phyloP scores from a whole-genome alignment of 2,329 filamentous ascomycete species.

The Talaromyces sp. region DNA sequence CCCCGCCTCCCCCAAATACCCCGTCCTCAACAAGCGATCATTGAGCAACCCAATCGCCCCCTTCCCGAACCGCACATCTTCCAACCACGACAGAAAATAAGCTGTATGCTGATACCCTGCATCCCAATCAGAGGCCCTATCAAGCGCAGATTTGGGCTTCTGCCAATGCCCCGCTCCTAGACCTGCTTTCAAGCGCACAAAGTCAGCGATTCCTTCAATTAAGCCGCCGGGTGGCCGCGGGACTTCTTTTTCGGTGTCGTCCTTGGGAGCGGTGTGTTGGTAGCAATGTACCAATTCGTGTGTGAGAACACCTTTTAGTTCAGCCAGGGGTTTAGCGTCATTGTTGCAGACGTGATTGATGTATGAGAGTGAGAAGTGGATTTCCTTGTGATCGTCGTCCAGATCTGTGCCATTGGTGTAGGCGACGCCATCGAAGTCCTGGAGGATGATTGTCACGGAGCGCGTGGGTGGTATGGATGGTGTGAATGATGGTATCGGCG shows the following conservation, averaged over 20 bases:
- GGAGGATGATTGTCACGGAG: constrained; percentile 78
- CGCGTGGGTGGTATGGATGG: constrained; percentile 60
- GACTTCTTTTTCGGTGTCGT: constrained; percentile 11
- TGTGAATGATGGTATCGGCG: constrained; percentile 23
- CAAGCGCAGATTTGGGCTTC: constrained; percentile 43
- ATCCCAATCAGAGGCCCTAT: constrained; percentile 67
- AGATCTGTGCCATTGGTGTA: constrained; percentile 80
- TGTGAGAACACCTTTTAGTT: constrained; percentile 78
- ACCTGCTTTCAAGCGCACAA: constrained; percentile 72
- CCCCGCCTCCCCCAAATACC: constrained; percentile 32
- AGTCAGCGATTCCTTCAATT: constrained; percentile 90
- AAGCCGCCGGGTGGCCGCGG: constrained; percentile 62
- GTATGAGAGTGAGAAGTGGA: constrained; percentile 79
- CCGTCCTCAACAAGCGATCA: constrained; percentile 35
- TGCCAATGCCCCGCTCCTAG: constrained; percentile 83
- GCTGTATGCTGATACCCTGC: constrained; percentile 85
- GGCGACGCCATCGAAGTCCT: constrained; percentile 77
- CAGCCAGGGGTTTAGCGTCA: constrained; percentile 39
- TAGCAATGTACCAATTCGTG: constrained; percentile 96
- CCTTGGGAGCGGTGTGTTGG: constrained; percentile 65
- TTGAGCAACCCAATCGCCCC: constrained; percentile 60
- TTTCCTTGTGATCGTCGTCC: constrained; percentile 85
- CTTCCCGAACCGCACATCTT: constrained; percentile 63
- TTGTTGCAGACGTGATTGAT: constrained; percentile 44
- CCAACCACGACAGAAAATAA: constrained; percentile 85